Conservation (phyloP, 106 monocot species). For the Acorus calamus region DNA sequence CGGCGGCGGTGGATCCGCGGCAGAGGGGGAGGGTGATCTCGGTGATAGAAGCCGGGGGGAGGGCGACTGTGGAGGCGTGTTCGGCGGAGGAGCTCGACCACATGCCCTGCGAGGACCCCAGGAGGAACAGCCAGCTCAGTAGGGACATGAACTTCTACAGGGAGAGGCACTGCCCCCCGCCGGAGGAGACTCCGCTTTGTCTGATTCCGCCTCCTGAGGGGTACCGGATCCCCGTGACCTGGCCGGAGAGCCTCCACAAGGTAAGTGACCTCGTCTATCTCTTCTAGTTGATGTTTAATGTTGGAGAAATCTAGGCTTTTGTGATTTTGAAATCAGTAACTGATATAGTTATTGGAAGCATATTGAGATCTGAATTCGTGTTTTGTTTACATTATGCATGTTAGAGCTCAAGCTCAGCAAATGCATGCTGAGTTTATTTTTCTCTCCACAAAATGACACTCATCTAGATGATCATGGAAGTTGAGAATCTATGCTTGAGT, state of each 20-base stretch:
- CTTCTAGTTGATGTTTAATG: background rate
- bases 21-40: constrained; percentile 42
- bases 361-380: too few species aligned
- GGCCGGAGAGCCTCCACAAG: constrained; percentile 95
- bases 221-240: constrained; percentile 54
- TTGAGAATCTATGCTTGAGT: too few species aligned
- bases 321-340: too few species aligned
- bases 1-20: constrained; percentile 12
- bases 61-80: constrained; percentile 36
- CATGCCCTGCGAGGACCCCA: constrained; percentile 94
- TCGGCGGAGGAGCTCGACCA: constrained; percentile 61
- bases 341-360: too few species aligned
- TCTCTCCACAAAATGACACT: too few species aligned
- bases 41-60: constrained; percentile 20
- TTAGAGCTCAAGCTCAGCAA: too few species aligned
- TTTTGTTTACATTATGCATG: too few species aligned
- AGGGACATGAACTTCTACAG: constrained; percentile 87
- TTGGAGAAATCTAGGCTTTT: too few species aligned
- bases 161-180: constrained; percentile 73
- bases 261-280: constrained; percentile 5
- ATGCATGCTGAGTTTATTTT: too few species aligned
- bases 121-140: constrained; percentile 69
- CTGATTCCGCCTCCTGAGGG: constrained; percentile 67
- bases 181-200: constrained; percentile 52
- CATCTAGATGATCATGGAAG: too few species aligned